phyloP scores from a whole-genome alignment of 192 early-diverging fungal genomes.

The Backusella morwellensis region DNA sequence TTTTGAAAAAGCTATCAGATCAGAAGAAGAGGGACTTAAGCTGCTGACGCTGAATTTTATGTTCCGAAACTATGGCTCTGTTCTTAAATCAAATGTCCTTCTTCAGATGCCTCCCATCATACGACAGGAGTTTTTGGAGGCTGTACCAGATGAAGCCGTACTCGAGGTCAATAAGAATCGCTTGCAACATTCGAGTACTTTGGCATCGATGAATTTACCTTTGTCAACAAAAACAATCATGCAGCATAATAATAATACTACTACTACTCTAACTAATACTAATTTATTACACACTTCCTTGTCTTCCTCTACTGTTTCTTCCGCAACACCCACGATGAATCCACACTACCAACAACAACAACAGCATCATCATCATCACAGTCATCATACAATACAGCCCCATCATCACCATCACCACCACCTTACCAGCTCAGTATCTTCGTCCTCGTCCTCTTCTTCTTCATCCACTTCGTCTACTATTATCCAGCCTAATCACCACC shows the following conservation, averaged over 20 bases:
- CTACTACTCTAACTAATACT: neutral
- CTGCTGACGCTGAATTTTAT: constrained; percentile 49
- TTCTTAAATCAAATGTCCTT: constrained; percentile 48
- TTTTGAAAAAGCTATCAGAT: constrained; percentile 50
- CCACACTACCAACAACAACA: neutral
- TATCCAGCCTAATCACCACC: neutral
- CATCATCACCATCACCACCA: neutral
- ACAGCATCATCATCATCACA: neutral
- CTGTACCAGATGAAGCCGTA: constrained; percentile 46
- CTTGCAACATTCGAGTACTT: neutral
- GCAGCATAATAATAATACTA: neutral
- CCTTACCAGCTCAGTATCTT: neutral
- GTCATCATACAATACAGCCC: neutral
- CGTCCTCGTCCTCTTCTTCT: neutral
- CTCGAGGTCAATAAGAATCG: constrained; percentile 32
- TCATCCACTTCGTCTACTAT: neutral
- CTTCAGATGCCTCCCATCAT: constrained; percentile 38
- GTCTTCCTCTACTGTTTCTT: constrained; percentile 8
- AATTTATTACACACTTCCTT: neutral
- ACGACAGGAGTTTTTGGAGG: constrained; percentile 44
- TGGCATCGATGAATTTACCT: neutral
- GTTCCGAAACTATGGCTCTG: constrained; percentile 47
- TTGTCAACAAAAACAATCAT: neutral
- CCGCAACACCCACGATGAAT: neutral
- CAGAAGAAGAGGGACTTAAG: constrained; percentile 52